Base-by-base conservation (phyloP, 75 land plant species). In the Sequoiadendron giganteum region DNA sequence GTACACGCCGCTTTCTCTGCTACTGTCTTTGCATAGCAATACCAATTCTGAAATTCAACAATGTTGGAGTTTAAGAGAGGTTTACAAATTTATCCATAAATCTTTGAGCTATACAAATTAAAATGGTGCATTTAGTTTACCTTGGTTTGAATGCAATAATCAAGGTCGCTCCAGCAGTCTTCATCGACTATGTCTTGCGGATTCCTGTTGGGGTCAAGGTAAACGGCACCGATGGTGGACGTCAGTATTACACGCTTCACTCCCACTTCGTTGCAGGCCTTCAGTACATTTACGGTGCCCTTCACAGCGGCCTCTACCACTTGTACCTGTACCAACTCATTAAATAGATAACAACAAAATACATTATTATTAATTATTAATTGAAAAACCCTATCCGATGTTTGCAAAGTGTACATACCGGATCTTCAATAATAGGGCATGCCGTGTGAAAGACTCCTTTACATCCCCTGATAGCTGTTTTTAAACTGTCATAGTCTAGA, bases 221-320 rank as follows among this genome's bases (percentile, higher is more conserved):
- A 90, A 78, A 92, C 88, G 5, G 93, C 88, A 5, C 92, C 91
- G 36, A 92, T 65, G 3, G 93, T 91, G 32, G 94, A 94, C 16
- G 95, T 94, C 61, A 92, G 54, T 73, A 94, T 88, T 28, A 94
- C 87, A 8, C 94, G 92, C 86, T 77, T 48, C 40, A 94, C 95
- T 13, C 87, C 70, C 70, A 19, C 70, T 61, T 16, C 25, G 4
- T 16, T 61, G 28, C 28, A 61, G 19, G 91, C 94, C 36, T 84
- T 73, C 15, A 94, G 11, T 42, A 94, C 90, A 49, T 92, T 92
- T 52, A 56, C 65, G 0, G 95, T 90, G 16, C 95, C 95, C 3
- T 83, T 87, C 61, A 92, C 89, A 8, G 94, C 94, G 5, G 90
- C 90, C 16, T 89, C 89, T 30, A 91, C 13, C 90, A 92, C 81